Conservation (phyloP, 1,284 basidiomycete genomes). For the Agaricales sp. region DNA sequence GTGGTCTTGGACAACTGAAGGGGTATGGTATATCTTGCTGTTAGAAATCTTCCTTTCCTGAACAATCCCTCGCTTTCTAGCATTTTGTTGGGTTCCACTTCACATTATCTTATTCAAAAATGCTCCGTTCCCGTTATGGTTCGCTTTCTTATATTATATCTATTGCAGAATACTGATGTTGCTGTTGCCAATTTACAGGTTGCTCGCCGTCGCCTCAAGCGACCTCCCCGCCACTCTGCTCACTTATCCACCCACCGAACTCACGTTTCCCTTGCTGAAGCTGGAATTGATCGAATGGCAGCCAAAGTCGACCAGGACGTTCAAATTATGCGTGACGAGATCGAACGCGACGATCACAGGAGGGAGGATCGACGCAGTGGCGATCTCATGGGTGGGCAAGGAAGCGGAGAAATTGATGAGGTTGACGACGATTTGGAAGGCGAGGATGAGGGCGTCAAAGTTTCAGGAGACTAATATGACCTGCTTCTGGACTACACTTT, state of each 20-base stretch:
- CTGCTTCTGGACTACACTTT: too few species aligned
- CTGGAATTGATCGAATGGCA: conserved; percentile 73
- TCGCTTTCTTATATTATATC: too few species aligned
- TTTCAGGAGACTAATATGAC: background rate
- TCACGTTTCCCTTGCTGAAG: conserved; percentile 80
- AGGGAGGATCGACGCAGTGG: conserved; percentile 25
- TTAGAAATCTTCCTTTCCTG: background rate
- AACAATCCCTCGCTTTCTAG: conserved; percentile 26
- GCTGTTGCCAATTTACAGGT: conserved; percentile 22
- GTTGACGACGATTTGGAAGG: conserved; percentile 5
- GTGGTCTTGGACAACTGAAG: conserved; percentile 84
- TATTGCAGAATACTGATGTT: too few species aligned
- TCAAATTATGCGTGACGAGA: conserved; percentile 58
- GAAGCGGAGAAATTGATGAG: conserved; percentile 13
- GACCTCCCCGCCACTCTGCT: conserved; percentile 53
- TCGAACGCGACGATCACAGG: conserved; percentile 50
- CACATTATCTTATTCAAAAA: conserved; percentile 93
- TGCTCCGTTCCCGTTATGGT: conserved; percentile 87
- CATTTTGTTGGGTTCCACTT: conserved; percentile 93
- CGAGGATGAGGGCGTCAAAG: background rate
- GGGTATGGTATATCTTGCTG: conserved; percentile 49
- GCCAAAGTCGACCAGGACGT: conserved; percentile 66
- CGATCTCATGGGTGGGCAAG: conserved; percentile 13
- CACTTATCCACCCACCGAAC: conserved; percentile 54
- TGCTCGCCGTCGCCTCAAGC: conserved; percentile 73